phyloP scores from a whole-genome alignment of 495 filamentous ascomycete species.

The Neurospora cerealis region DNA sequence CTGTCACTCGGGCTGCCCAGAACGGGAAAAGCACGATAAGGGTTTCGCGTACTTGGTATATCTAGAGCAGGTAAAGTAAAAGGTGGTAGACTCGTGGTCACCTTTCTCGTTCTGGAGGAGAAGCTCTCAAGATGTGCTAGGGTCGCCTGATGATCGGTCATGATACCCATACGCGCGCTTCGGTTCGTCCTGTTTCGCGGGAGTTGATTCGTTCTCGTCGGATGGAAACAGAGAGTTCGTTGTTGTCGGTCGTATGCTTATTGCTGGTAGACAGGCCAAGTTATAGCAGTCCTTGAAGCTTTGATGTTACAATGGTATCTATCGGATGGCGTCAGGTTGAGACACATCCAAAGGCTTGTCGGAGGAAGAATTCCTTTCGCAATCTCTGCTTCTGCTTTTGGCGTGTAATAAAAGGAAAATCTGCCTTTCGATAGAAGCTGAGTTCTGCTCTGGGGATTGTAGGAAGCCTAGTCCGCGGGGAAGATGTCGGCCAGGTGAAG shows the following conservation, averaged over 20 bases:
- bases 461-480: not conserved
- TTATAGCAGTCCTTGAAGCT: not conserved
- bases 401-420: not conserved
- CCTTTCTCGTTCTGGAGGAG: constrained; percentile 42
- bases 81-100: constrained; percentile 48
- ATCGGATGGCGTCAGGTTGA: not conserved
- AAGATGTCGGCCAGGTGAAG: not conserved
- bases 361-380: not conserved
- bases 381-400: not conserved
- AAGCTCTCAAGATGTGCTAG: constrained; percentile 10
- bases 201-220: not conserved
- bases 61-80: constrained; percentile 49
- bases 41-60: constrained; percentile 33
- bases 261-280: not conserved
- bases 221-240: not conserved
- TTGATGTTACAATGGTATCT: not conserved
- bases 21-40: constrained; percentile 12
- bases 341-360: not conserved
- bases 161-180: not conserved
- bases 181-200: not conserved
- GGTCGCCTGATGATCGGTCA: not conserved
- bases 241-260: not conserved
- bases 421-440: not conserved
- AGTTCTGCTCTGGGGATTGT: not conserved
- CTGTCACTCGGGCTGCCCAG: constrained; percentile 7